Conservation (phyloP, 345 rosid species). For the Punica granatum region DNA sequence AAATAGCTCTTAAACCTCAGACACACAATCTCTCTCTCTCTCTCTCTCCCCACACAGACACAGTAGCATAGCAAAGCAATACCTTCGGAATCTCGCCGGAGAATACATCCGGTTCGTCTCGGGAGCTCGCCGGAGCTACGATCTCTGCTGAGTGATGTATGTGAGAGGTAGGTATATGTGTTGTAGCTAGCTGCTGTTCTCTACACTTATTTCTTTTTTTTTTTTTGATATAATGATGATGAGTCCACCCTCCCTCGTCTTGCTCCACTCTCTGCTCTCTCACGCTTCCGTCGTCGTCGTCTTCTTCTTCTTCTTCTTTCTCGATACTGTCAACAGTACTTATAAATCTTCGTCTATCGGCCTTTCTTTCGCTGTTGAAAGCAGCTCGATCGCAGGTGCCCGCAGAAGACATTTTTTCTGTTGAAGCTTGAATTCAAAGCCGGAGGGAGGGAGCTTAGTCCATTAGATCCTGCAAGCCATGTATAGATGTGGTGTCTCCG, state of each 20-base stretch:
- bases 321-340: too few relatives aligned
- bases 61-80: neutral
- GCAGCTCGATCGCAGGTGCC: neutral
- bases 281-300: neutral
- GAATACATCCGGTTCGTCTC: neutral
- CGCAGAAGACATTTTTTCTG: neutral
- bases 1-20: neutral
- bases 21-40: neutral
- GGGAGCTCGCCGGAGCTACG: neutral
- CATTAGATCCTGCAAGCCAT: neutral
- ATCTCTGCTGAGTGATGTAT: neutral
- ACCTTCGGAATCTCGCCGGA: constrained; percentile 3
- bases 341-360: too few relatives aligned
- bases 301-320: too few relatives aligned
- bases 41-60: neutral
- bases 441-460: neutral
- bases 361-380: neutral
- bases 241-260: neutral
- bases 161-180: neutral
- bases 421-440: neutral
- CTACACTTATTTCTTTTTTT: neutral
- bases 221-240: neutral
- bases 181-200: too few relatives aligned
- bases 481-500: neutral
- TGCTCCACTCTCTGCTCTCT: too few relatives aligned